Conservation (phyloP, 2,329 filamentous ascomycete genomes). For the Hymenoscyphus infarciens region DNA sequence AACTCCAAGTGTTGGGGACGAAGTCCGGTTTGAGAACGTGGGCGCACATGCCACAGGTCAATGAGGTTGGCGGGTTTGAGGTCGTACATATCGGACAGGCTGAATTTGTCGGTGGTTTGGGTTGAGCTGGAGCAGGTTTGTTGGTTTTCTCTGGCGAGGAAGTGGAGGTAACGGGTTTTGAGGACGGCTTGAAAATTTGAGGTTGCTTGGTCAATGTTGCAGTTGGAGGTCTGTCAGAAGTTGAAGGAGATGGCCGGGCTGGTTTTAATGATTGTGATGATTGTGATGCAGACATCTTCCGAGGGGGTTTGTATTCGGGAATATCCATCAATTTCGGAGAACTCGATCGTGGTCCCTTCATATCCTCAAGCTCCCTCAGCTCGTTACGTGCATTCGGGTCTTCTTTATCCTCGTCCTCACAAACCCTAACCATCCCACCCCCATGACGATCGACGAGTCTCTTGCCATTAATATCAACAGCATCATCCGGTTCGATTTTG, state of each 20-base stretch:
- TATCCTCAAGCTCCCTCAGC: constrained; percentile 60
- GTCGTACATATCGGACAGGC: constrained; percentile 66
- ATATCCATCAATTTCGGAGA: constrained; percentile 8
- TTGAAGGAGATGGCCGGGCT: not conserved
- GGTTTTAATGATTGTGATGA: not conserved
- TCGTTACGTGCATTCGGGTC: constrained; percentile 59
- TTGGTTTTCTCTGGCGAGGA: not conserved
- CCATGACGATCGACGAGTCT: constrained; percentile 64
- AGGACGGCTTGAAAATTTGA: not conserved
- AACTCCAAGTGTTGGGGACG: constrained; percentile 61
- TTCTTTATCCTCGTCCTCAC: constrained; percentile 63
- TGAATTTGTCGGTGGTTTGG: constrained; percentile 4
- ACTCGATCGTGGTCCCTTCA: constrained; percentile 28
- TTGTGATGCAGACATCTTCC: not conserved
- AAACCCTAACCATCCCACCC: constrained; percentile 67
- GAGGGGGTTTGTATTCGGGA: constrained; percentile 18
- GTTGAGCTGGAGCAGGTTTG: not conserved
- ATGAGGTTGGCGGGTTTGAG: constrained; percentile 49
- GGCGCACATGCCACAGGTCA: constrained; percentile 66
- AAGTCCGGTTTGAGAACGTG: constrained; percentile 60
- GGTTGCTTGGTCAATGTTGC: not conserved
- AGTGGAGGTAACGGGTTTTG: not conserved
- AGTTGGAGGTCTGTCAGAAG: not conserved
- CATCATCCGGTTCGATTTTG: constrained; percentile 47
- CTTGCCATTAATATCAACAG: constrained; percentile 61